A percentile compares a stretch with the other conserved stretches of the same genome.
These are phyloP conservation scores for Pichia cephalocereana DNA, from an alignment of 805 yeast species.

Conservation along the genomic window DNA sequence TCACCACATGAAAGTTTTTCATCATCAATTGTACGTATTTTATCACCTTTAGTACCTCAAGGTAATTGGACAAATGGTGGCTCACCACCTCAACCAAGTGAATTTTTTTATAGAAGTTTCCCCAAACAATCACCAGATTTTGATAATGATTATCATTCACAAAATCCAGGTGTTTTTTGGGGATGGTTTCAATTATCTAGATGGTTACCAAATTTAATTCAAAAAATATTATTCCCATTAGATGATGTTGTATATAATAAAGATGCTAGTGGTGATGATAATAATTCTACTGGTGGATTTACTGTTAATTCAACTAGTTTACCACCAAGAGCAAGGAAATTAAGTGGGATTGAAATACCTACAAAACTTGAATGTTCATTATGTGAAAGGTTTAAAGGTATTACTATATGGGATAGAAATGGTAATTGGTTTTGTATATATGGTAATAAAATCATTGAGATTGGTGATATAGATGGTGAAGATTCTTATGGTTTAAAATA, in stretches of 20 bases:
- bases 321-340: conserved; percentile 7
- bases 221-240: conserved; percentile 5
- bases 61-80: conserved; percentile 8
- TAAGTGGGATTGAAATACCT: conserved; percentile 24
- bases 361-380: conserved; percentile 23
- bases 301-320: background rate
- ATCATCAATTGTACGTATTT: background rate
- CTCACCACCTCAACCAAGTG: conserved; percentile 5
- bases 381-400: conserved; percentile 22
- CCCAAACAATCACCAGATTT: conserved; percentile 7
- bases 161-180: conserved; percentile 8
- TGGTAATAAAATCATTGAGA: background rate
- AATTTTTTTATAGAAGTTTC: conserved; percentile 7
- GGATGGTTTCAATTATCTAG: conserved; percentile 8
- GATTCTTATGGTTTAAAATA: conserved; percentile 18
- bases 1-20: conserved; percentile 1
- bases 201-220: conserved; percentile 8
- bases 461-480: conserved; percentile 1
- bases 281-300: background rate
- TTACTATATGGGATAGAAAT: conserved; percentile 20
- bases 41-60: conserved; percentile 6
- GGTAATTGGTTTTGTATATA: conserved; percentile 26
- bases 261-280: background rate
- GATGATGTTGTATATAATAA: conserved; percentile 2
- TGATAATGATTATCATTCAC: conserved; percentile 7